Percentiles rank a stretch among this genome's conserved stretches.
Evolutionary conservation across 176 grass and related monocot species (phyloP).

Genomic region (Phoenix dactylifera): DNA sequence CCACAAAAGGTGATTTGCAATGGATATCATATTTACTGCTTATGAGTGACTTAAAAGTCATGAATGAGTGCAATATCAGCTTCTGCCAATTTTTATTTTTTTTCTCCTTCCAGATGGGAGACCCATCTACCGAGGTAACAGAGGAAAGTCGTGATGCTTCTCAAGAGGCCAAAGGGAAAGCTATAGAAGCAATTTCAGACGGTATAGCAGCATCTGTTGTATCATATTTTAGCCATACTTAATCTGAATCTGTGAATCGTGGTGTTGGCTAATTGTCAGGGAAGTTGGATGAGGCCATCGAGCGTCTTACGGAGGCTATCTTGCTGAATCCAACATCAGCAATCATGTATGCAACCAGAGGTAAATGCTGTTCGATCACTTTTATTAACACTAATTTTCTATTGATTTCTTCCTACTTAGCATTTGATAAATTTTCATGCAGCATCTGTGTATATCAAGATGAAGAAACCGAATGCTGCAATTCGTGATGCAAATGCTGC

Average conservation of each 20-base stretch:
- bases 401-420: too few relatives aligned
- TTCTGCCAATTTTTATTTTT: not conserved
- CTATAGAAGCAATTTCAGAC: constrained; percentile 85
- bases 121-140: constrained; percentile 60
- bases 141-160: constrained; percentile 86
- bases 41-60: too few relatives aligned
- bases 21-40: not conserved
- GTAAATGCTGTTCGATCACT: constrained; percentile 13
- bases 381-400: too few relatives aligned
- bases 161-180: constrained; percentile 74
- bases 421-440: not conserved
- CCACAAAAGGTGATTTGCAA: constrained; percentile 59
- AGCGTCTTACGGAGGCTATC: constrained; percentile 85
- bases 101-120: constrained; percentile 62
- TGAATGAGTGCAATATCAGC: too few relatives aligned
- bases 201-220: constrained; percentile 22
- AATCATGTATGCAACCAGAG: constrained; percentile 97
- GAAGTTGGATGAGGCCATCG: constrained; percentile 70
- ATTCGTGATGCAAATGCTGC: constrained; percentile 88
- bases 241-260: not conserved
- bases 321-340: constrained; percentile 78
- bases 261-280: constrained; percentile 29
- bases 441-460: constrained; percentile 92
- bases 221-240: not conserved
- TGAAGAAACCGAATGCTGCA: constrained; percentile 94